Evolutionary conservation across 345 rosid genomes (phyloP).

Genomic region (Rhizophora apiculata): DNA sequence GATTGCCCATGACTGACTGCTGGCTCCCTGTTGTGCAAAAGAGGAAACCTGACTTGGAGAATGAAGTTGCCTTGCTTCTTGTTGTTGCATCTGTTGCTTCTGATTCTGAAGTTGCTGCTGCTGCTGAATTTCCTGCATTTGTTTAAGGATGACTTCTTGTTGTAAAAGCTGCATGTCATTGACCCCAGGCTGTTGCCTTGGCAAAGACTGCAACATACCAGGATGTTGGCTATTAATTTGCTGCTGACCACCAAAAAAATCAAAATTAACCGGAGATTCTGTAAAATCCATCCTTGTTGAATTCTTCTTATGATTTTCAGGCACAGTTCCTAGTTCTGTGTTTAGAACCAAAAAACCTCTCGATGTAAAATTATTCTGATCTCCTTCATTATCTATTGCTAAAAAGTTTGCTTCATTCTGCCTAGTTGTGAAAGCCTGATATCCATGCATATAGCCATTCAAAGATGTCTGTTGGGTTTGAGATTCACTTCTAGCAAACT

Average conservation of each 20-base stretch:
- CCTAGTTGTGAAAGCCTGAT: slow-evolving; percentile 42
- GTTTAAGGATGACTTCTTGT: slow-evolving; percentile 63
- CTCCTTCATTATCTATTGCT: slow-evolving; percentile 59
- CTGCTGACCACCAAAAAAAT: slow-evolving; percentile 41
- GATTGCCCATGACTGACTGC: slow-evolving; percentile 38
- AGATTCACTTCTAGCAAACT: slow-evolving; percentile 47
- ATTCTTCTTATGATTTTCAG: not conserved
- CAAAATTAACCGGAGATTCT: slow-evolving; percentile 33
- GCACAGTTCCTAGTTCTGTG: slow-evolving; percentile 34
- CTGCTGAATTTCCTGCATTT: slow-evolving; percentile 68
- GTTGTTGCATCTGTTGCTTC: slow-evolving; percentile 27
- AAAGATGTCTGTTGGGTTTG: slow-evolving; percentile 50
- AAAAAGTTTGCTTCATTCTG: slow-evolving; percentile 55
- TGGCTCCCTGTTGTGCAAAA: slow-evolving; percentile 38
- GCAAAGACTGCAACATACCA: slow-evolving; percentile 24
- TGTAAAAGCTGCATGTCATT: slow-evolving; percentile 64
- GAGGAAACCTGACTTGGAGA: slow-evolving; percentile 42
- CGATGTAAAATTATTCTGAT: slow-evolving; percentile 42
- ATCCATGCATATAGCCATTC: slow-evolving; percentile 71
- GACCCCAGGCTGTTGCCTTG: slow-evolving; percentile 56
- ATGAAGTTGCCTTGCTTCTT: slow-evolving; percentile 47
- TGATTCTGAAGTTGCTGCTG: slow-evolving; percentile 56
- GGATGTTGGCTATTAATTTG: slow-evolving; percentile 35
- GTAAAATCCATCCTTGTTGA: slow-evolving; percentile 6
- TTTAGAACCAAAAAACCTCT: slow-evolving; percentile 48